Evolutionary conservation across 106 monocot genomes (phyloP).

Genomic region (Iris macrosiphon): DNA sequence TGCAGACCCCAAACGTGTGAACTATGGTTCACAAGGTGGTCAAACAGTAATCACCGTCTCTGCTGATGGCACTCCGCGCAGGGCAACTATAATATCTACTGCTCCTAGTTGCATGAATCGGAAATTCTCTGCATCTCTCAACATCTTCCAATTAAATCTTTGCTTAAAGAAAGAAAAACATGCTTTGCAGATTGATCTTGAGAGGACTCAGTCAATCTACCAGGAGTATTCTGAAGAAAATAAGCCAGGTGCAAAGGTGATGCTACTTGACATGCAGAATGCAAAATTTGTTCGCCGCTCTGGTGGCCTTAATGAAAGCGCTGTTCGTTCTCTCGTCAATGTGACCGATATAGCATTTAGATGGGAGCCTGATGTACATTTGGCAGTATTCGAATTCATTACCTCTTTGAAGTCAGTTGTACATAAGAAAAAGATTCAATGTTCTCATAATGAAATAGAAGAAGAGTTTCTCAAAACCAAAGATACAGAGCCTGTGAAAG

Average conservation of each 20-base stretch:
- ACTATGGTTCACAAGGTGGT: constrained; percentile 96
- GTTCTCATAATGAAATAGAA: constrained; percentile 27
- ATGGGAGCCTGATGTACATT: constrained; percentile 96
- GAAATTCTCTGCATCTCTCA: constrained; percentile 57
- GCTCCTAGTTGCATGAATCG: constrained; percentile 35
- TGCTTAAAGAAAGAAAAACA: constrained; percentile 71
- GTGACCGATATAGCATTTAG: constrained; percentile 67
- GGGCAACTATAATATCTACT: constrained; percentile 54
- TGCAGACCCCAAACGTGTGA: constrained; percentile 87
- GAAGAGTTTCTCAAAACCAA: constrained; percentile 22
- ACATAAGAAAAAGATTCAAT: constrained; percentile 33
- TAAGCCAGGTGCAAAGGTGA: constrained; percentile 33
- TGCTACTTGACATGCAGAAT: constrained; percentile 77
- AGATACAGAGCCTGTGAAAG: constrained; percentile 25
- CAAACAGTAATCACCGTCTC: constrained; percentile 41
- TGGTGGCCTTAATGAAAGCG: constrained; percentile 61
- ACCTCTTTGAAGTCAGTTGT: constrained; percentile 50
- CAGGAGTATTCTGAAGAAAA: constrained; percentile 55
- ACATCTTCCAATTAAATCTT: constrained; percentile 46
- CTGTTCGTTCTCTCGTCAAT: constrained; percentile 83
- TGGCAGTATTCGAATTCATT: constrained; percentile 55
- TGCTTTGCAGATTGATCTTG: constrained; percentile 65
- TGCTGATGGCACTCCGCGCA: constrained; percentile 73
- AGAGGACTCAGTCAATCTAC: constrained; percentile 57
- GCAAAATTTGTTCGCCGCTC: constrained; percentile 87